Conservation (phyloP, 768 basidiomycete genomes). For the Pisolithus sp. region DNA sequence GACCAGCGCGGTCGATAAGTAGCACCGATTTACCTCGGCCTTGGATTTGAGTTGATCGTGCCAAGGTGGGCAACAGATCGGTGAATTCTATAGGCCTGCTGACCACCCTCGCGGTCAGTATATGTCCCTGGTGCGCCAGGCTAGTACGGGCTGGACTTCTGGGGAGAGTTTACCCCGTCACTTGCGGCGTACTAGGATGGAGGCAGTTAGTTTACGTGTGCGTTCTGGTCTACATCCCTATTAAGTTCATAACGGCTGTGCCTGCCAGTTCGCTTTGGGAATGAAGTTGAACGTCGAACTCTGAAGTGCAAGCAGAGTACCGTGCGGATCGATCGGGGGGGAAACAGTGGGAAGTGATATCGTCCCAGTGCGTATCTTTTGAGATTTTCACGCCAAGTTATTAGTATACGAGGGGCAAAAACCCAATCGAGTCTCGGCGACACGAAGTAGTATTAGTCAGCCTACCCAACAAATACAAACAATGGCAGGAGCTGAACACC, state of each 20-base stretch:
- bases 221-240: neutral
- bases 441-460: too few relatives aligned
- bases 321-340: too few relatives aligned
- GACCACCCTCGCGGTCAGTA: constrained; percentile 4
- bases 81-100: neutral
- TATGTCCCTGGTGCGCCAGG: neutral
- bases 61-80: constrained; percentile 4
- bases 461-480: neutral
- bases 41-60: neutral
- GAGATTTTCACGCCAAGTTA: too few relatives aligned
- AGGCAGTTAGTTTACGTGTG: constrained; percentile 7
- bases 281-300: too few relatives aligned
- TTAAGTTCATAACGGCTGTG: too few relatives aligned
- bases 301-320: too few relatives aligned
- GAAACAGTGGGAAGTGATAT: too few relatives aligned
- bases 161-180: neutral
- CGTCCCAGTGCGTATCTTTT: too few relatives aligned
- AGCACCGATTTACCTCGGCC: neutral
- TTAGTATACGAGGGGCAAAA: too few relatives aligned
- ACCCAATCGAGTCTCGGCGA: too few relatives aligned
- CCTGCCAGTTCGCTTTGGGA: too few relatives aligned
- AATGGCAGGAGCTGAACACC: too few relatives aligned
- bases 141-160: neutral
- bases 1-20: neutral
- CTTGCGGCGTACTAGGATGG: neutral